A percentile compares a stretch with the other conserved stretches of the same genome.
Evolutionary conservation across 352 stramenopile species (phyloP).

Genomic region (Globisporangium okanoganense): DNA sequence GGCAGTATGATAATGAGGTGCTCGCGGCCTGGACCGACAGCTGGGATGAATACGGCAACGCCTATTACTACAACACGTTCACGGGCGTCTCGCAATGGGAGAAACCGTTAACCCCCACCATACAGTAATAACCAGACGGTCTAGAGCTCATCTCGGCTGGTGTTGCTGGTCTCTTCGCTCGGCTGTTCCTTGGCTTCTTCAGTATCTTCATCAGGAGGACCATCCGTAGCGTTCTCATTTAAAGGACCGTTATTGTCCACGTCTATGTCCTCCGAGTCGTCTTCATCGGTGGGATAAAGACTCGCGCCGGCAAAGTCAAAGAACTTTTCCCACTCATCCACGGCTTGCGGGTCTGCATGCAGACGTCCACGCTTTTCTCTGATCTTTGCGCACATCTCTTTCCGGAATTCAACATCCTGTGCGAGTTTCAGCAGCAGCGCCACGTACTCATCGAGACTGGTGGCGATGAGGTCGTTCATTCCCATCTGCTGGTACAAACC

Average conservation of each 20-base stretch:
- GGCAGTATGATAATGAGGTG: conserved; percentile 27
- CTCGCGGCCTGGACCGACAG: conserved; percentile 37
- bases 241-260: background rate
- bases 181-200: background rate
- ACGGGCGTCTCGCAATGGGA: conserved; percentile 59
- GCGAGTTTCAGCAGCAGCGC: conserved; percentile 48
- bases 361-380: conserved; percentile 31
- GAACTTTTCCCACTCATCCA: conserved; percentile 73
- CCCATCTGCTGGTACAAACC: conserved; percentile 67
- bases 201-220: background rate
- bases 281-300: conserved; percentile 21
- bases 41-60: conserved; percentile 46
- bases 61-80: conserved; percentile 62
- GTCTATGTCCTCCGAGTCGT: background rate
- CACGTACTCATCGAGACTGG: conserved; percentile 46
- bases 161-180: background rate
- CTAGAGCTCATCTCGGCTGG: background rate
- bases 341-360: conserved; percentile 37
- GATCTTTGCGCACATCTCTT: conserved; percentile 40
- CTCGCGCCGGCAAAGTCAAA: conserved; percentile 41
- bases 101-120: conserved; percentile 9
- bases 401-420: conserved; percentile 38
- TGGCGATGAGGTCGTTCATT: conserved; percentile 46
- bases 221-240: background rate
- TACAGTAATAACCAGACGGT: background rate